Percentiles rank a stretch among this genome's conserved stretches.
phyloP scores from a whole-genome alignment of 441 rosid genomes.

The Isatis lusitanica region DNA sequence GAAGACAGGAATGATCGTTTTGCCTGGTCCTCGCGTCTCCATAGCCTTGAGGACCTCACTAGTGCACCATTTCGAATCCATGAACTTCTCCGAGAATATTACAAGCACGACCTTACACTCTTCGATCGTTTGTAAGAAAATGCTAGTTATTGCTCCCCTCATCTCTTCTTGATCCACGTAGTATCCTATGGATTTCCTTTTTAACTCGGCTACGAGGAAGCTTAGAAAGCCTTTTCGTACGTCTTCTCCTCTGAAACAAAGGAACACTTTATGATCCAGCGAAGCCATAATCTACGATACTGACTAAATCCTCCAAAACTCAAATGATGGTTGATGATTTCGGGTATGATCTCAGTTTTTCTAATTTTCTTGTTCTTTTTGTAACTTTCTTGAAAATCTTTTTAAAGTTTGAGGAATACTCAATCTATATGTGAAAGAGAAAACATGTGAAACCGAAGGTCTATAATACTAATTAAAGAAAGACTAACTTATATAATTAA shows the following conservation, averaged over 20 bases:
- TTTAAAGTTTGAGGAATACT: not conserved
- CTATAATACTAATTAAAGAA: no score
- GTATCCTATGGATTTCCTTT: not conserved
- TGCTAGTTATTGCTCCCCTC: not conserved
- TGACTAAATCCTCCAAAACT: no score
- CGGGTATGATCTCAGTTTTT: no score
- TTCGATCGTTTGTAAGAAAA: no score
- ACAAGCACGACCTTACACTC: not conserved
- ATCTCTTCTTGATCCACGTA: not conserved
- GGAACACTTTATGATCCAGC: not conserved
- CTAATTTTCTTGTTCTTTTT: no score
- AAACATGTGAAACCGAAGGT: not conserved
- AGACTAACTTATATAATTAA: not conserved
- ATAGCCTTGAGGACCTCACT: not conserved
- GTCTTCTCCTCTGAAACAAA: constrained; percentile 2
- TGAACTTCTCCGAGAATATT: not conserved
- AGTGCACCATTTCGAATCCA: not conserved
- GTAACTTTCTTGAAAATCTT: no score
- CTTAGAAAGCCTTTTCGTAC: not conserved
- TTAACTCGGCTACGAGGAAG: not conserved
- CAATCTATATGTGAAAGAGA: not conserved
- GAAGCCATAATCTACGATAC: not conserved
- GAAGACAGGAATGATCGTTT: constrained; percentile 1
- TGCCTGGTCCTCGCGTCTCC: not conserved
- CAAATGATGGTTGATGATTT: no score